Percentiles rank a stretch among this genome's conserved stretches.
Evolutionary conservation across 331 rosid genomes (phyloP).

Genomic region (Quercus tomentella): DNA sequence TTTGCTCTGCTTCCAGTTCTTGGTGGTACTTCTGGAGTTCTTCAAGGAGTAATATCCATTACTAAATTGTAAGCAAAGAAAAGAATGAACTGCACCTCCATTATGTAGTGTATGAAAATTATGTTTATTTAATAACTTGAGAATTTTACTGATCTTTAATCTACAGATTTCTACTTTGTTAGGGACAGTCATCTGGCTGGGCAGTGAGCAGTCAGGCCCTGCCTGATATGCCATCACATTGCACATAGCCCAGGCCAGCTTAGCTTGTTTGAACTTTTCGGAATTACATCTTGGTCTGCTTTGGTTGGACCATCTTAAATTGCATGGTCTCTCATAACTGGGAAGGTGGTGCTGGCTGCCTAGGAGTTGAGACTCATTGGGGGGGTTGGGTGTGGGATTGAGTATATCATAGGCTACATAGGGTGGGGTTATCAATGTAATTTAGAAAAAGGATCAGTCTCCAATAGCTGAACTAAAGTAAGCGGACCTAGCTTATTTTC

Average conservation of each 20-base stretch:
- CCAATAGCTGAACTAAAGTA: not conserved
- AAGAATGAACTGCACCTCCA: conserved; percentile 3
- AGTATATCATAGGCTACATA: not conserved
- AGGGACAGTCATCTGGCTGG: not conserved
- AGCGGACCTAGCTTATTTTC: not conserved
- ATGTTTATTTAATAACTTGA: not conserved
- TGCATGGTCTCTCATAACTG: not conserved
- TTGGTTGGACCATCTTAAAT: not conserved
- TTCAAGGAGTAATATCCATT: conserved; percentile 94
- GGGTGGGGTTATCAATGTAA: not conserved
- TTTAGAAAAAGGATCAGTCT: conserved; percentile 1
- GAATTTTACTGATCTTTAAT: not conserved
- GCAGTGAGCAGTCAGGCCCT: not conserved
- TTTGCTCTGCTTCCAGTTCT: conserved; percentile 94
- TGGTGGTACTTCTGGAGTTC: conserved; percentile 90
- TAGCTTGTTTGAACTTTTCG: not conserved
- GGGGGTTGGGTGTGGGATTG: not conserved
- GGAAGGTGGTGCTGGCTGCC: not conserved
- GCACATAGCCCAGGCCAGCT: not conserved
- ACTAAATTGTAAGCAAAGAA: conserved; percentile 66
- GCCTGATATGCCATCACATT: not conserved
- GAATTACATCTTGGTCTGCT: not conserved
- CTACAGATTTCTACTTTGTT: not conserved
- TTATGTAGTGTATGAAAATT: conserved; percentile 9
- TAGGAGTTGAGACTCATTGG: not conserved